Base-by-base conservation (phyloP, 139 green algal species). In the Tetradesmus obliquus region DNA sequence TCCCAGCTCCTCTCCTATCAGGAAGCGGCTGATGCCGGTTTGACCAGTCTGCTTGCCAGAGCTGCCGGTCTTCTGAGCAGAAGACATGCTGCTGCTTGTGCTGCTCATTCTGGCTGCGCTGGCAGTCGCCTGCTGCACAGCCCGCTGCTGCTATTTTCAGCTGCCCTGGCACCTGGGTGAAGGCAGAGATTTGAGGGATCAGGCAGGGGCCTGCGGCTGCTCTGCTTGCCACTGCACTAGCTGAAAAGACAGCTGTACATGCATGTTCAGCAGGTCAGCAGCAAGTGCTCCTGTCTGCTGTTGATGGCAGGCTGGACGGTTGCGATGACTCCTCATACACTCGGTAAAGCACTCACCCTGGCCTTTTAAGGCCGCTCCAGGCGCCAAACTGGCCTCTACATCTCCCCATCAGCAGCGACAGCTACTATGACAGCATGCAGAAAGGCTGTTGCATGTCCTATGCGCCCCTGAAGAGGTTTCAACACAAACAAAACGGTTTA, bases 1-100 rank as follows among this genome's bases (percentile, higher is more conserved):
- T 0, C 98, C 98, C 10, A 99, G 92, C 93, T 99, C 98, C 89
- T 99, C 97, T 0, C 98, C 97, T 3, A 95, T 88, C 13, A 99
- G 87, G 89, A 96, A 91, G 7, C 76, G 71, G 51, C 82, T 74
- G 69, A 45, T 82, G 66, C 66, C 66, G n/a, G 66, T 76, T 8
- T 74, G 80, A 3, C 20, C 32, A 10, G 80, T 57, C 32, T 57
- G 32, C 80, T 85, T 85, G 80, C 80, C 80, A 55, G 32, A 58
- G 45, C 54, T 85, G 45, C 32, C 45, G 3, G 80, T 55, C 80
- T 51, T 51, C 76, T 51, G 76, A 51, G 80, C 15, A 57, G 80
- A 57, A 57, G 80, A 57, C 51, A 85, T 57, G 51, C 51, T 85
- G 45, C 80, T 85, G 80, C 72, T 32, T 0, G 60, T 72, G 72